Percentiles rank a stretch among this genome's conserved stretches.
Conservation (phyloP, 2,329 filamentous ascomycete genomes). For the Elsinoe necatrix region DNA sequence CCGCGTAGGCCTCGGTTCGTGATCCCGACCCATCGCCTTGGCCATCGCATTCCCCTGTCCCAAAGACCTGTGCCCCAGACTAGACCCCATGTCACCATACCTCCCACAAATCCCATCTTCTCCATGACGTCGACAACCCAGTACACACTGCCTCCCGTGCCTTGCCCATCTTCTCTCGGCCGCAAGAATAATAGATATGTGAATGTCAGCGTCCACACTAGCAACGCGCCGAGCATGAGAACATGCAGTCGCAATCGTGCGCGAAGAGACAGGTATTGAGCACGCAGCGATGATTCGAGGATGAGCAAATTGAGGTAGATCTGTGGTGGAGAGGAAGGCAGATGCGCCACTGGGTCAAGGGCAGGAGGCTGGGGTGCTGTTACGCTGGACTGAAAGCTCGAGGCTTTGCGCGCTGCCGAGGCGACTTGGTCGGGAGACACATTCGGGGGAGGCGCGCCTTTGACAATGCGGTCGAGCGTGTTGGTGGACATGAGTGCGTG, state of each 20-base stretch:
- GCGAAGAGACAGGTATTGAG: slow-evolving; percentile 85
- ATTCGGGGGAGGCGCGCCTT: slow-evolving; percentile 67
- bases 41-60: slow-evolving; percentile 92
- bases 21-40: slow-evolving; percentile 77
- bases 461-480: slow-evolving; percentile 78
- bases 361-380: slow-evolving; percentile 31
- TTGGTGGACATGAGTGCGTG: slow-evolving; percentile 16
- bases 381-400: slow-evolving; percentile 35
- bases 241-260: slow-evolving; percentile 84
- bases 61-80: slow-evolving; percentile 95
- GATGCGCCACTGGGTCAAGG: slow-evolving; percentile 63
- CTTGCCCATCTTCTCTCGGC: slow-evolving; percentile 89
- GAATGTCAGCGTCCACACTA: slow-evolving; percentile 74
- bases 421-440: slow-evolving; percentile 38
- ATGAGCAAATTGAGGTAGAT: slow-evolving; percentile 98
- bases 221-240: slow-evolving; percentile 76
- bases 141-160: slow-evolving; percentile 88
- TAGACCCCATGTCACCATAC: slow-evolving; percentile 74
- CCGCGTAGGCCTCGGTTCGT: slow-evolving; percentile 82
- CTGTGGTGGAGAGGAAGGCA: slow-evolving; percentile 86
- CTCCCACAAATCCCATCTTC: slow-evolving; percentile 85
- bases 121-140: slow-evolving; percentile 89
- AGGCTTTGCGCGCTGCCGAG: slow-evolving; percentile 28
- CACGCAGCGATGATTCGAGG: slow-evolving; percentile 85
- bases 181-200: slow-evolving; percentile 85